Evolutionary conservation across 306 rosid genomes (phyloP).

Genomic region (Citrullus mucosospermus): DNA sequence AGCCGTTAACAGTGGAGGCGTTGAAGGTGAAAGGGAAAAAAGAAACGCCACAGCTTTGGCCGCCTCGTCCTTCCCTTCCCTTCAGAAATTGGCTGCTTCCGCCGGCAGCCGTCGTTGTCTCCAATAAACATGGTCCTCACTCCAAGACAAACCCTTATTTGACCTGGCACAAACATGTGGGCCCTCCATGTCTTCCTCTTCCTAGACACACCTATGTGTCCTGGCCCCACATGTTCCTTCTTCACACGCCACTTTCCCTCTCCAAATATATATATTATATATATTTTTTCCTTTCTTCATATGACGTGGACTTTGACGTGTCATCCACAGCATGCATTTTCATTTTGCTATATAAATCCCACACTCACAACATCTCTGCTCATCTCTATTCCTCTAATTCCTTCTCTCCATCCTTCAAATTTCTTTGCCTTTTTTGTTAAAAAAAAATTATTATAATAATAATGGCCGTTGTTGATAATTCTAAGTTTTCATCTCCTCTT

Average conservation of each 20-base stretch:
- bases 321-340: not conserved
- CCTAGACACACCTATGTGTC: constrained; percentile 22
- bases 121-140: constrained; percentile 28
- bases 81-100: constrained; percentile 13
- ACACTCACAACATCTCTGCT: not conserved
- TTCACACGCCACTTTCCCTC: not conserved
- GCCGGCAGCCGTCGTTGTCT: constrained; percentile 52
- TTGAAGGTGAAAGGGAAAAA: not conserved
- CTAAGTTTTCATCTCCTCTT: constrained; percentile 12
- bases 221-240: constrained; percentile 41
- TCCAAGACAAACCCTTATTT: constrained; percentile 7
- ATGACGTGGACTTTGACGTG: constrained; percentile 19
- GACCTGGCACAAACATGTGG: constrained; percentile 29
- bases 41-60: not conserved
- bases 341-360: constrained; percentile 23
- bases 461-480: constrained; percentile 41
- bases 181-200: constrained; percentile 37
- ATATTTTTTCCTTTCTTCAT: not conserved
- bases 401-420: not conserved
- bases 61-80: not conserved
- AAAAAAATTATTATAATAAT: not conserved
- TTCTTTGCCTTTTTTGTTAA: too few species aligned
- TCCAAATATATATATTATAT: not conserved
- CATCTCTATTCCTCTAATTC: not conserved
- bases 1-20: not conserved